These are phyloP conservation scores for Cyberlindnera misumaiensis DNA, from an alignment of 805 yeast species.

Conservation along the genomic window DNA sequence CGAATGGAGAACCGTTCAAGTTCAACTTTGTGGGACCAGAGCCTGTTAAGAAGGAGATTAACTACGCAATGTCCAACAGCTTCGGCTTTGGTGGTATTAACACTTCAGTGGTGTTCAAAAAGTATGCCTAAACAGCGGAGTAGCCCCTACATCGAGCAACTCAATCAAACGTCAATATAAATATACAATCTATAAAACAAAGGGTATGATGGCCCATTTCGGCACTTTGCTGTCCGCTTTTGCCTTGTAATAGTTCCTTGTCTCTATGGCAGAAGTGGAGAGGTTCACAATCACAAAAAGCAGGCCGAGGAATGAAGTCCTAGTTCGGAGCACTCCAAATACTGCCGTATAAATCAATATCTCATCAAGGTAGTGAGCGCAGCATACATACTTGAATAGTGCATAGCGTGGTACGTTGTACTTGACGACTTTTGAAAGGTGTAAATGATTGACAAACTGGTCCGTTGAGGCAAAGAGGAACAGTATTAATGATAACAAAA, in stretches of 20 bases:
- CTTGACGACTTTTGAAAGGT: conserved; percentile 19
- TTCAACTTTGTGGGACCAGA: conserved; percentile 50
- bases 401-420: conserved; percentile 47
- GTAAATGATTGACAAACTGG: conserved; percentile 32
- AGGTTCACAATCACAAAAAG: conserved; percentile 38
- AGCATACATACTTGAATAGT: conserved; percentile 42
- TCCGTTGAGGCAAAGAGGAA: conserved; percentile 30
- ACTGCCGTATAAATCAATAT: conserved; percentile 42
- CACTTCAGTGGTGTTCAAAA: conserved; percentile 57
- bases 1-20: conserved; percentile 36
- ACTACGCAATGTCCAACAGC: conserved; percentile 74
- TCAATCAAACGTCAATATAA: background rate
- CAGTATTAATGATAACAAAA: conserved; percentile 11
- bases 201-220: conserved; percentile 34
- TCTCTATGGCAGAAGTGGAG: conserved; percentile 48
- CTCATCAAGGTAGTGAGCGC: conserved; percentile 72
- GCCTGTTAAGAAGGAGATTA: conserved; percentile 35
- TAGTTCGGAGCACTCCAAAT: conserved; percentile 13
- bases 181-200: conserved; percentile 18
- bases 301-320: conserved; percentile 15
- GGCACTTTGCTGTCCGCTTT: conserved; percentile 17
- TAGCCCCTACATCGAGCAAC: too few relatives aligned
- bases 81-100: conserved; percentile 98
- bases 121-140: conserved; percentile 17
- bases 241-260: conserved; percentile 38